These are phyloP conservation scores for Chaetomiaceae sp. DNA, from an alignment of 2,329 filamentous ascomycete species.

Conservation along the genomic window DNA sequence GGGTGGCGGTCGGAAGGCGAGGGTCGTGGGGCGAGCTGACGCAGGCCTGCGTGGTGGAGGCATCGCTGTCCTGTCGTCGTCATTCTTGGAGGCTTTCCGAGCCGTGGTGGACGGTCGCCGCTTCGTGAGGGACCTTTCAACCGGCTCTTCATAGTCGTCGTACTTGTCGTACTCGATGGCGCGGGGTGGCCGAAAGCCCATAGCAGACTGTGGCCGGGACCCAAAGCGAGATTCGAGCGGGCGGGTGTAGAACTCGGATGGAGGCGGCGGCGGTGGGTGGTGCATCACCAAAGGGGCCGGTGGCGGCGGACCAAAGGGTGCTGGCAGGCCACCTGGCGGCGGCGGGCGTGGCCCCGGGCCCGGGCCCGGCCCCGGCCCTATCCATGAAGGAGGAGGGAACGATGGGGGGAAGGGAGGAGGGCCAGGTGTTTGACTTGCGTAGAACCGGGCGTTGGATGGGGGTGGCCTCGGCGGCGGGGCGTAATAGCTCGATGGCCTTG, in stretches of 20 bases:
- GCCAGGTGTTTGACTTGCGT: slow-evolving; percentile 30
- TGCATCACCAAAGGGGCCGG: slow-evolving; percentile 20
- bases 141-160: slow-evolving; percentile 39
- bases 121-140: slow-evolving; percentile 29
- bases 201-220: slow-evolving; percentile 36
- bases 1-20: slow-evolving; percentile 31
- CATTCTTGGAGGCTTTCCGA: slow-evolving; percentile 35
- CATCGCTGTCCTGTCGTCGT: slow-evolving; percentile 46
- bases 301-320: slow-evolving; percentile 18
- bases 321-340: background rate
- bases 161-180: slow-evolving; percentile 36
- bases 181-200: slow-evolving; percentile 32
- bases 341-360: too few relatives aligned
- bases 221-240: slow-evolving; percentile 27
- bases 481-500: slow-evolving; percentile 38
- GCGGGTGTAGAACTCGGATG: slow-evolving; percentile 24
- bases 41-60: slow-evolving; percentile 39
- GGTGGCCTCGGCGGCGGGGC: slow-evolving; percentile 35
- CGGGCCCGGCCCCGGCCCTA: slow-evolving; percentile 3
- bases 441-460: slow-evolving; percentile 34
- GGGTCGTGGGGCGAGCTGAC: slow-evolving; percentile 24
- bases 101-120: slow-evolving; percentile 40
- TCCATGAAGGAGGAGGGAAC: slow-evolving; percentile 27
- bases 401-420: slow-evolving; percentile 30
- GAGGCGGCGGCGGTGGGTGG: slow-evolving; percentile 10